Evolutionary conservation across 148 eudicot genomes (phyloP).

Genomic region (Camellia sinensis): DNA sequence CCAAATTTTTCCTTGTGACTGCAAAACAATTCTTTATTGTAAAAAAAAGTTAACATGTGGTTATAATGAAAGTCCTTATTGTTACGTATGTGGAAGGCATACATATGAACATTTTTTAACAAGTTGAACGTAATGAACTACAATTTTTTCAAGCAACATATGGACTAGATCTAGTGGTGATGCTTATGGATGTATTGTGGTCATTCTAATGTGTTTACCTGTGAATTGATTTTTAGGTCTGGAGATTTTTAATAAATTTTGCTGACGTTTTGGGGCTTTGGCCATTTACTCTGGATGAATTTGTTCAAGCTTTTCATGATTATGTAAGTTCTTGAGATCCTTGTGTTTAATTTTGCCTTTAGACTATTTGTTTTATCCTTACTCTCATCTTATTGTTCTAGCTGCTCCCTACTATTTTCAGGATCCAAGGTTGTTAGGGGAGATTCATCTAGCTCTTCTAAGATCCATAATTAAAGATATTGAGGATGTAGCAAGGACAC

Average conservation of each 20-base stretch:
- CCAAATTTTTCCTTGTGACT: not conserved
- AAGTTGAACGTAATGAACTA: not conserved
- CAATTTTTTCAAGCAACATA: not conserved
- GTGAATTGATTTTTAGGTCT: slow-evolving; percentile 48
- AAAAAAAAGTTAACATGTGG: not conserved
- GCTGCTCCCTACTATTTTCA: slow-evolving; percentile 21
- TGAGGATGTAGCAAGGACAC: slow-evolving; percentile 90
- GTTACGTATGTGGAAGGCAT: not conserved
- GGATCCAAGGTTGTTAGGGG: slow-evolving; percentile 85
- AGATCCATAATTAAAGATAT: slow-evolving; percentile 75
- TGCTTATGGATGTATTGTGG: not conserved
- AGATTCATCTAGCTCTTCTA: slow-evolving; percentile 77
- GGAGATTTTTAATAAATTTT: slow-evolving; percentile 85
- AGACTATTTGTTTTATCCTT: not conserved
- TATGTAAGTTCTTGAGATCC: slow-evolving; percentile 50
- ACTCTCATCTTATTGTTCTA: not conserved
- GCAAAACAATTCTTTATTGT: not conserved
- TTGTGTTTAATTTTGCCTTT: not conserved
- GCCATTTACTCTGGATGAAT: slow-evolving; percentile 97
- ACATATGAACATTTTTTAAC: not conserved
- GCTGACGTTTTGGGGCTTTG: slow-evolving; percentile 87
- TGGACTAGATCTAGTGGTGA: not conserved
- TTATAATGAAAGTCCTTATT: not conserved
- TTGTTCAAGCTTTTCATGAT: slow-evolving; percentile 89
- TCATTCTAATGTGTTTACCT: slow-evolving; percentile 18